Evolutionary conservation across 148 eudicot genomes (phyloP).

Genomic region (Fagopyrum tataricum): DNA sequence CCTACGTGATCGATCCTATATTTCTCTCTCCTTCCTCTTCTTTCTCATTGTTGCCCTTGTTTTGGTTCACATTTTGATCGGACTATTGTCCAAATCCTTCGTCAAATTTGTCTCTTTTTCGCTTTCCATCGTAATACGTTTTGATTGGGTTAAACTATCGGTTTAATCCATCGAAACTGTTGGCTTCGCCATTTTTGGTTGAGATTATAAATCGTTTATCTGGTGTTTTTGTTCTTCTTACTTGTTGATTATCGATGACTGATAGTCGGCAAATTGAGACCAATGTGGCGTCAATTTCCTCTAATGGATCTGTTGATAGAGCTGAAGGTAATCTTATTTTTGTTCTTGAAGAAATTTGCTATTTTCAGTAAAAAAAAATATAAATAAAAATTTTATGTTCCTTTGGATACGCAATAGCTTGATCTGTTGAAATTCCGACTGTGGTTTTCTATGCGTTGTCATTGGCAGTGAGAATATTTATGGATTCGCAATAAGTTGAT

Average conservation of each 20-base stretch:
- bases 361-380: not conserved
- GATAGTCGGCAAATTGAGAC: slow-evolving; percentile 40
- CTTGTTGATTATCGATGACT: slow-evolving; percentile 39
- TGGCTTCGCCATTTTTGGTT: not conserved
- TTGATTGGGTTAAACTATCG: not conserved
- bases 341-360: not conserved
- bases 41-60: not conserved
- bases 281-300: slow-evolving; percentile 31
- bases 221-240: not conserved
- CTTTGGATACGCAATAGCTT: not conserved
- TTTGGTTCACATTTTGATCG: slow-evolving; percentile 18
- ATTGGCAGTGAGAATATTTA: not conserved
- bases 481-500: not conserved
- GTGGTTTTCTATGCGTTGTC: not conserved
- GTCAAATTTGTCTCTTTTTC: slow-evolving; percentile 2
- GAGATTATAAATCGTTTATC: not conserved
- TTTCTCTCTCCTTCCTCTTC: slow-evolving; percentile 10
- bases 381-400: not conserved
- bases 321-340: slow-evolving; percentile 34
- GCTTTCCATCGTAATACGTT: not conserved
- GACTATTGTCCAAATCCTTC: slow-evolving; percentile 22
- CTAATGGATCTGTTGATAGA: slow-evolving; percentile 26
- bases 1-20: not conserved
- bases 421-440: not conserved
- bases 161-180: not conserved